Conservation (phyloP, 177 flowering plant genomes). For the Vitis hybrid region DNA sequence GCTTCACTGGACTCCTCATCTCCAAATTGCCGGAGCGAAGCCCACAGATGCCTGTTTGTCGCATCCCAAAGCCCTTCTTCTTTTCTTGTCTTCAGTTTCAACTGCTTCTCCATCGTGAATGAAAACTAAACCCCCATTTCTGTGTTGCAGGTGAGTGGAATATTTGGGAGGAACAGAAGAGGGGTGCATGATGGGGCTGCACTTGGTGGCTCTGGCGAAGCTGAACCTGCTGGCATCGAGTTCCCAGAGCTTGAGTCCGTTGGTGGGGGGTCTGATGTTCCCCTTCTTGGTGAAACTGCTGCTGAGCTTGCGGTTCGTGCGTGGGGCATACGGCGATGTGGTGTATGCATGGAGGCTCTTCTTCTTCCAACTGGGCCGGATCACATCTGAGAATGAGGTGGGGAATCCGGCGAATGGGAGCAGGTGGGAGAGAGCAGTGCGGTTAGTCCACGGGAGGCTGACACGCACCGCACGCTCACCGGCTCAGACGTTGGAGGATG, state of each 20-base stretch:
- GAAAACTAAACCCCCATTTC: too few relatives aligned
- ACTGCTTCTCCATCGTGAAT: too few relatives aligned
- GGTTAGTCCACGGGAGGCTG: slow-evolving; percentile 23
- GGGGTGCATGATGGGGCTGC: slow-evolving; percentile 22
- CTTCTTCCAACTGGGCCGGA: slow-evolving; percentile 33
- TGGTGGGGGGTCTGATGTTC: neutral
- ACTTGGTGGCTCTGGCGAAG: slow-evolving; percentile 25
- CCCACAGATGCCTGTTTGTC: too few relatives aligned
- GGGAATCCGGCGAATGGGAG: neutral
- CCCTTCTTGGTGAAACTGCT: slow-evolving; percentile 28
- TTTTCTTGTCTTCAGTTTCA: too few relatives aligned
- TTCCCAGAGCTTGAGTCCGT: neutral
- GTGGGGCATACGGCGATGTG: slow-evolving; percentile 7
- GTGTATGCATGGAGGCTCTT: slow-evolving; percentile 24
- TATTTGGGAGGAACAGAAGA: too few relatives aligned
- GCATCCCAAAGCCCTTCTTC: too few relatives aligned
- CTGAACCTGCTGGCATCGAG: slow-evolving; percentile 6
- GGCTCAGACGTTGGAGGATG: neutral
- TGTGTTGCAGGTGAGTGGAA: too few relatives aligned
- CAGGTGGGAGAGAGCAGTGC: slow-evolving; percentile 34
- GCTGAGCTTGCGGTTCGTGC: slow-evolving; percentile 12
- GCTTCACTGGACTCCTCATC: too few relatives aligned
- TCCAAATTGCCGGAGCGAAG: too few relatives aligned
- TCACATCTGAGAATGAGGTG: slow-evolving; percentile 5
- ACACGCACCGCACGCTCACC: neutral